Percentiles rank a stretch among this genome's conserved stretches.
Evolutionary conservation across 164 flowering plant genomes (phyloP).

Genomic region (Nelumbo lutea): DNA sequence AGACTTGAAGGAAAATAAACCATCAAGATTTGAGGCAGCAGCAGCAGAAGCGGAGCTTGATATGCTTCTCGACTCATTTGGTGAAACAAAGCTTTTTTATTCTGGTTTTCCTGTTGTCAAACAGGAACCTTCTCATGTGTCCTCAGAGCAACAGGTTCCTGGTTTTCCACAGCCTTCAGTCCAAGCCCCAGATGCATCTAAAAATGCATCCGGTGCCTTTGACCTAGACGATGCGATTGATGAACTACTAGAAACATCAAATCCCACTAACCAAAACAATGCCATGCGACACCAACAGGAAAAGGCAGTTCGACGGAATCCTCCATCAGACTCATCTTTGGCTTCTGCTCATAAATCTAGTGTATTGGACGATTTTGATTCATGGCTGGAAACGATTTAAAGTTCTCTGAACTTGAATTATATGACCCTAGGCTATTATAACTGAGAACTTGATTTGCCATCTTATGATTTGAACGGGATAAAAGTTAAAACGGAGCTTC

Average conservation of each 20-base stretch:
- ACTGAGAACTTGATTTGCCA: too few relatives aligned
- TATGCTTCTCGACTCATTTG: conserved; percentile 61
- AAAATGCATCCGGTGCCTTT: conserved; percentile 5
- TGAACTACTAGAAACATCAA: conserved; percentile 42
- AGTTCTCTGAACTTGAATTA: not conserved
- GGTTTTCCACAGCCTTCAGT: too few relatives aligned
- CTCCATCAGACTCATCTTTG: conserved; percentile 4
- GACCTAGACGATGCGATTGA: conserved; percentile 41
- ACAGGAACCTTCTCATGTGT: not conserved
- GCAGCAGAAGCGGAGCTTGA: conserved; percentile 72
- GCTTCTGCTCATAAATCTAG: not conserved
- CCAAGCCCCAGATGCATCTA: not conserved
- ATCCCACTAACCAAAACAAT: conserved; percentile 10
- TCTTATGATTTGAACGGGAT: too few relatives aligned
- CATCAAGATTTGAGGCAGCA: conserved; percentile 23
- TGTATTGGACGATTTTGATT: not conserved
- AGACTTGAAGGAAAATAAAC: conserved; percentile 12
- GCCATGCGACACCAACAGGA: conserved; percentile 2
- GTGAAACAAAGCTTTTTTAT: conserved; percentile 24
- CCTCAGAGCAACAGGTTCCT: too few relatives aligned
- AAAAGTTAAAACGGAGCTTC: too few relatives aligned
- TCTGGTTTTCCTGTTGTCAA: conserved; percentile 9
- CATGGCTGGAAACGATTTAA: not conserved
- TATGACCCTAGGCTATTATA: too few relatives aligned
- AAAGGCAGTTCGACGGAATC: not conserved